Evolutionary conservation across 805 yeast species (phyloP), one percentile per base, ranked within the genome.

Genomic region (Komagataella mondaviorum): DNA sequence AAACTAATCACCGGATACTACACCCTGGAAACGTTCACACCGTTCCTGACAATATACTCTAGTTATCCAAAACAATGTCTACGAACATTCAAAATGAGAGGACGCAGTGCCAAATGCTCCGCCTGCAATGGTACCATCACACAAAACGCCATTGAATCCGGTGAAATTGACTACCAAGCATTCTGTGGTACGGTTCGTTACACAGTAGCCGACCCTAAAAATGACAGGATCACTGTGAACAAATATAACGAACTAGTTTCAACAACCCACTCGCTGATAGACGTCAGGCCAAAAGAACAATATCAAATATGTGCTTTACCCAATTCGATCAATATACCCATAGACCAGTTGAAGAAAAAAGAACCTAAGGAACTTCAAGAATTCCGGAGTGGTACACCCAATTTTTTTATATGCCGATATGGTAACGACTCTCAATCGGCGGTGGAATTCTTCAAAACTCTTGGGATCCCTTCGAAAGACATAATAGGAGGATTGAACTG

Each of bases 371-470:
- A 66, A 39, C 54, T 65, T 59, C 57, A 60, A 4, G 47, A 43
- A 22, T 6, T 22, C 14, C 22, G 39, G 4, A 14, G 36, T 4
- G 10, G 16, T 12, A 20, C 48, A 4, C 57, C 55, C 3, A 63
- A 85, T 0, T 75, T 72, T 51, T 85, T 88, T 0, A 71, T 91
- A 17, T 93, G 99, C 65, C 73, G 97, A 36, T 81, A 73, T 60
- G 99, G 99, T 7, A 89, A 88, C 63, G 98, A 93, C 62, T 90
- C 98, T 0, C 89, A 86, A 59, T 64, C 80, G 16, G 95, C 96
- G 0, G 81, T 85, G 1, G 65, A 72, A 52, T 66, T 71, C 47
- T 64, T 90, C 48, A 70, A 74, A 49, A 77, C 76, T 22, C 69
- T 76, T 47, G 78, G 79, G 0, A 65, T 78, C 16, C 52, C 59